phyloP scores from a whole-genome alignment of 106 monocot genomes.

The Amphibolis antarctica region DNA sequence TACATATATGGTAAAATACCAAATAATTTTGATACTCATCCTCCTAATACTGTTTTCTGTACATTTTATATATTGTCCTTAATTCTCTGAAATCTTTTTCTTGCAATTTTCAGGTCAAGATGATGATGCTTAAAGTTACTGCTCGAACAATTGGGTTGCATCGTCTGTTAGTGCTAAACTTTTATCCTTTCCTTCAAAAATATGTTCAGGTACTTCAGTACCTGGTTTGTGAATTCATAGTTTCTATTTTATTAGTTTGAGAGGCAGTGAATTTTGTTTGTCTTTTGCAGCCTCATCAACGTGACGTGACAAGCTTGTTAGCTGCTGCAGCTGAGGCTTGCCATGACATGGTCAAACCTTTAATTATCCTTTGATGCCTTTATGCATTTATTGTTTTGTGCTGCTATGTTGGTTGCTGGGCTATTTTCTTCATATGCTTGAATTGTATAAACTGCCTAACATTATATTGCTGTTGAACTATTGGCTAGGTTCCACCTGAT shows the following conservation, averaged over 20 bases:
- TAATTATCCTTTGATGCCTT: neutral
- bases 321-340: slow-evolving; percentile 94
- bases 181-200: slow-evolving; percentile 86
- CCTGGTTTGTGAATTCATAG: neutral
- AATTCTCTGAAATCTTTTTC: slow-evolving; percentile 1
- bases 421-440: neutral
- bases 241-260: neutral
- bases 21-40: too few species aligned
- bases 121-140: slow-evolving; percentile 95
- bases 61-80: too few species aligned
- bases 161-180: slow-evolving; percentile 59
- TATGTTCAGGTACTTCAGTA: slow-evolving; percentile 66
- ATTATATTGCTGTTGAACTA: neutral
- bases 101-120: slow-evolving; percentile 51
- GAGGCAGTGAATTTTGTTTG: neutral
- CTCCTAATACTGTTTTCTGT: too few species aligned
- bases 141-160: slow-evolving; percentile 82
- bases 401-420: neutral
- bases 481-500: slow-evolving; percentile 78
- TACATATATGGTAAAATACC: too few species aligned
- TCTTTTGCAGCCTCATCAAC: slow-evolving; percentile 80
- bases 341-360: slow-evolving; percentile 68
- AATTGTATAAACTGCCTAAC: neutral
- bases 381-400: neutral
- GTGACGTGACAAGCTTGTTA: slow-evolving; percentile 76